phyloP scores from a whole-genome alignment of 257 asterid genomes.

The Datura wrightii region DNA sequence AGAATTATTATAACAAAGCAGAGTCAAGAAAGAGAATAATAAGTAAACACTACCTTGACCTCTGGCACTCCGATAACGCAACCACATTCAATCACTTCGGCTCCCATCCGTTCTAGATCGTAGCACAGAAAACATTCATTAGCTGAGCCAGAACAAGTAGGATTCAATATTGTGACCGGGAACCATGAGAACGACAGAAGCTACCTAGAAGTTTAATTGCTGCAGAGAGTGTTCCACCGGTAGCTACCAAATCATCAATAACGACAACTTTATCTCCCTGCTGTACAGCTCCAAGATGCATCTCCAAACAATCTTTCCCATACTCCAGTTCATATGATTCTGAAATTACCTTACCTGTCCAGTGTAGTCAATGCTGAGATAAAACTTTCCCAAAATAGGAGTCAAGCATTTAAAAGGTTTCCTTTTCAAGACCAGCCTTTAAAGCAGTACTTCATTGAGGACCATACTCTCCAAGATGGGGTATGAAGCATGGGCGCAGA shows the following conservation, averaged over 20 bases:
- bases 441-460: not conserved
- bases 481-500: not conserved
- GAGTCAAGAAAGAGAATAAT: not conserved
- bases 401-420: not conserved
- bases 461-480: not conserved
- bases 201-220: constrained; percentile 81
- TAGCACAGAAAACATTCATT: not conserved
- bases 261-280: constrained; percentile 76
- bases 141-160: not conserved
- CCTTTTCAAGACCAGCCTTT: not conserved
- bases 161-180: constrained; percentile 19
- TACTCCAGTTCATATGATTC: constrained; percentile 79
- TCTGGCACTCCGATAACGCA: constrained; percentile 80
- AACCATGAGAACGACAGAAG: not conserved
- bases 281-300: constrained; percentile 77
- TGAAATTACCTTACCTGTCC: constrained; percentile 62
- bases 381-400: not conserved
- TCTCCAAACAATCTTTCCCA: constrained; percentile 76
- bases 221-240: constrained; percentile 85
- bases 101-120: constrained; percentile 64
- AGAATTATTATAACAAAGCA: not conserved
- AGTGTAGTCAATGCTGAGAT: not conserved
- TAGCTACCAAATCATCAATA: constrained; percentile 85
- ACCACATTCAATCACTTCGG: constrained; percentile 79
- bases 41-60: constrained; percentile 56